Evolutionary conservation across 2,329 filamentous ascomycete species (phyloP), one percentile per base, ranked within the genome.

Genomic region (Teratosphaeria pseudoeucalypti): DNA sequence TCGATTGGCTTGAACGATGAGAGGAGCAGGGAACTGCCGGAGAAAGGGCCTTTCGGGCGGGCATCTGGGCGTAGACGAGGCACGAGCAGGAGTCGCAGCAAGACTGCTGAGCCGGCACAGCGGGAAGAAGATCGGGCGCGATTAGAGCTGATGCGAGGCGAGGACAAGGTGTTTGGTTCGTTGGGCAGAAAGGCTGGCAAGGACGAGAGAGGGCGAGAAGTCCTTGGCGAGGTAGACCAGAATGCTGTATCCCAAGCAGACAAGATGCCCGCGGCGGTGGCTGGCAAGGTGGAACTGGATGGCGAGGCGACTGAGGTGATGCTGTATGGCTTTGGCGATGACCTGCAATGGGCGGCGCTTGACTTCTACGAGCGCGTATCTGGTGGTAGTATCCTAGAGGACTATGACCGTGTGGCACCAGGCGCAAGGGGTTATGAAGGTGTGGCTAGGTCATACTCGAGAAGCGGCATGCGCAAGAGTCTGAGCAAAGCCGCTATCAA

Each of bases 351-450:
- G 82, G 90, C 92, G 32, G 91, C 91, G 37, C 86, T 97, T 67
- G 85, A 88, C 66, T 89, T 90, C 75, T 97, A 88, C 76, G 92
- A 96, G 77, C 83, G 86, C 61, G 85, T 95, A 52, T 92, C 89
- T 6, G 75, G 76, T 34, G 92, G 92, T 29, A 78, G 84, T 63
- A 90, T 96, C 71, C 92, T 92, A 74, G 92, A 97, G 76, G 92
- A 96, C 75, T 97, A 97, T 74, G 85, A 91, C 9, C 86, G 92
- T 63, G 86, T 89, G 64, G 87, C 92, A n/a, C 88, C 89, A 2
- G 80, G 84, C 59, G 81, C 85, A 63, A 82, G 87, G 60, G 57
- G 57, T 1, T 92, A 88, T 77, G 88, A 89, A 62, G 82, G 87
- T 63, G 54, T 56, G n/a, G 86, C 90, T 67, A 84, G 88, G 56